These are phyloP conservation scores for Thinopyrum elongatum DNA, from an alignment of 176 grass and related monocot genomes.

Conservation along the genomic window DNA sequence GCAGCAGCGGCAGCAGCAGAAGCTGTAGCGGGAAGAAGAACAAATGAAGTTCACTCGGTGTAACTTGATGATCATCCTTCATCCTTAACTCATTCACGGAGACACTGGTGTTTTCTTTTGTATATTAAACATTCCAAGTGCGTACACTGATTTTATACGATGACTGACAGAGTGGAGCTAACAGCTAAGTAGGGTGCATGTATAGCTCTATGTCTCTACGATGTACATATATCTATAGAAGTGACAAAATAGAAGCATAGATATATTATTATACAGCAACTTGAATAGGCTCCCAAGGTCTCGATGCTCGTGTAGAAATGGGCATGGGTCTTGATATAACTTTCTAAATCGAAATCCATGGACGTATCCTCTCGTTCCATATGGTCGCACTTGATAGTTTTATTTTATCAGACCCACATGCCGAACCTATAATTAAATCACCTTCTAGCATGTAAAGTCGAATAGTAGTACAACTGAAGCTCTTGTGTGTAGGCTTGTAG, in stretches of 20 bases:
- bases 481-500: neutral
- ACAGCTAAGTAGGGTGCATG: too few relatives aligned
- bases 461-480: constrained; percentile 2
- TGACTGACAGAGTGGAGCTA: too few relatives aligned
- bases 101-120: neutral
- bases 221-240: neutral
- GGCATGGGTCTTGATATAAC: neutral
- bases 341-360: neutral
- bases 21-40: neutral
- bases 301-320: neutral
- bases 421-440: neutral
- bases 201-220: too few relatives aligned
- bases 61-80: neutral
- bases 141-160: neutral
- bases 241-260: neutral
- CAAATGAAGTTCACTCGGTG: neutral
- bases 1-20: neutral
- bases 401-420: neutral
- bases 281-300: neutral
- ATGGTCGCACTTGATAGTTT: neutral
- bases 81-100: neutral
- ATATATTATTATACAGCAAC: neutral
- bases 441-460: neutral
- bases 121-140: neutral
- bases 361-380: neutral